Percentiles rank a stretch among this genome's conserved stretches.
phyloP scores from a whole-genome alignment of 495 filamentous ascomycete genomes.

The Annulohypoxylon bovei region DNA sequence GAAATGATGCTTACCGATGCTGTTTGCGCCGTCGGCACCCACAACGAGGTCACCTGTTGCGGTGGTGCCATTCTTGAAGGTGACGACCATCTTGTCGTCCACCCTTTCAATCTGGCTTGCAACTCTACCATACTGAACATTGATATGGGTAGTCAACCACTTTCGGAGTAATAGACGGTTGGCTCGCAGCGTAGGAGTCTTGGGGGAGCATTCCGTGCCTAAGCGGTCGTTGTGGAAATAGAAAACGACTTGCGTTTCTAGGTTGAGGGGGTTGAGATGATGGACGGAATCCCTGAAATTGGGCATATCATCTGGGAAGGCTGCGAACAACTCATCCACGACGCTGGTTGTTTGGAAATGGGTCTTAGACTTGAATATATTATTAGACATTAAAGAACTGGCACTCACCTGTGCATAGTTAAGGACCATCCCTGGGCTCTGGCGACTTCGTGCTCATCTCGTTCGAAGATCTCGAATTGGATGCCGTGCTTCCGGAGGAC shows the following conservation, averaged over 20 bases:
- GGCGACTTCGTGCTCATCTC: constrained; percentile 52
- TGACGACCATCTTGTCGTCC: constrained; percentile 35
- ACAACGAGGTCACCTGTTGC: constrained; percentile 42
- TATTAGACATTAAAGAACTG: not conserved
- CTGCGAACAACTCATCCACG: constrained; percentile 43
- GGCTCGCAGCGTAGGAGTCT: constrained; percentile 31
- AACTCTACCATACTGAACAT: constrained; percentile 43
- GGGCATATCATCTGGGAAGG: constrained; percentile 50
- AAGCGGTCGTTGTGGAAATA: constrained; percentile 42
- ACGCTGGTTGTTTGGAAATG: constrained; percentile 15
- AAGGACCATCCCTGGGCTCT: constrained; percentile 50
- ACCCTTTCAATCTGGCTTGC: constrained; percentile 39
- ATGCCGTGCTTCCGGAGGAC: constrained; percentile 61
- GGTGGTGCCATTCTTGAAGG: constrained; percentile 41
- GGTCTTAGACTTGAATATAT: not conserved
- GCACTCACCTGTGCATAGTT: constrained; percentile 44
- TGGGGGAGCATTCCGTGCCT: constrained; percentile 36
- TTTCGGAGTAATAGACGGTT: constrained; percentile 41
- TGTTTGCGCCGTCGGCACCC: constrained; percentile 51
- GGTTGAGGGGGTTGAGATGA: constrained; percentile 43
- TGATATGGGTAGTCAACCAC: constrained; percentile 39
- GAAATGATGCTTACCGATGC: constrained; percentile 33
- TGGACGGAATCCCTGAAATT: constrained; percentile 45
- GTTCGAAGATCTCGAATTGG: constrained; percentile 63
- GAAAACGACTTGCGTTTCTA: constrained; percentile 43